phyloP scores from a whole-genome alignment of 2,329 filamentous ascomycete genomes.

The Fusarium neocosmosporiellum region DNA sequence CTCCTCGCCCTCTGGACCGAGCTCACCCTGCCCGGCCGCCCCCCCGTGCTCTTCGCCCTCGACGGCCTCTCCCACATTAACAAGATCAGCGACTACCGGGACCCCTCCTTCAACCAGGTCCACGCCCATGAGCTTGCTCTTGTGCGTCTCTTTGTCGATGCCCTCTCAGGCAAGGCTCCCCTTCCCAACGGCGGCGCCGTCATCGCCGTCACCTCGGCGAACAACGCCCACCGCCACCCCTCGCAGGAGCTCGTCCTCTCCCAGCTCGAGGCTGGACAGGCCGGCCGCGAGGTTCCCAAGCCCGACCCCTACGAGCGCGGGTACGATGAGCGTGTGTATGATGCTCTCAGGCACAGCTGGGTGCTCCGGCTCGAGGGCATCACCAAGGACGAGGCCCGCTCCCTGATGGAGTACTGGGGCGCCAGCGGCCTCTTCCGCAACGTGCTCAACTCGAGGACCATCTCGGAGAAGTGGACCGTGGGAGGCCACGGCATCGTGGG shows the following conservation, averaged over 20 bases:
- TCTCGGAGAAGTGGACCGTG: conserved; percentile 86
- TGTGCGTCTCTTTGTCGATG: conserved; percentile 78
- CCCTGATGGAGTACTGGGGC: conserved; percentile 93
- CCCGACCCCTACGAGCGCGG: conserved; percentile 65
- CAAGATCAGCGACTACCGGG: conserved; percentile 80
- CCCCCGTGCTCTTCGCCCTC: conserved; percentile 76
- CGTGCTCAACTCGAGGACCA: conserved; percentile 74
- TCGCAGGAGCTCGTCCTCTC: conserved; percentile 76
- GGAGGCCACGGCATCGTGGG: conserved; percentile 85
- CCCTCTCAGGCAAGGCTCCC: conserved; percentile 69
- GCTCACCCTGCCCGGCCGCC: conserved; percentile 66
- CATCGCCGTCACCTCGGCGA: conserved; percentile 78
- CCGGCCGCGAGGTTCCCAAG: conserved; percentile 51
- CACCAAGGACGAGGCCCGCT: conserved; percentile 78
- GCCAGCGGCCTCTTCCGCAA: conserved; percentile 82
- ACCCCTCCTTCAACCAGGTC: conserved; percentile 75
- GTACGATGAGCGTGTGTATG: conserved; percentile 69
- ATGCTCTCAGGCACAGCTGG: conserved; percentile 61
- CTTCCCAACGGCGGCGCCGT: conserved; percentile 82
- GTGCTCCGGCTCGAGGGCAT: conserved; percentile 74
- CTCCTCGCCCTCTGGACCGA: conserved; percentile 87
- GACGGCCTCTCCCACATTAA: conserved; percentile 88
- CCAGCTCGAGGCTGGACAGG: conserved; percentile 61
- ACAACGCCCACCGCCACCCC: conserved; percentile 73
- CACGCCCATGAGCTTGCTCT: conserved; percentile 88